Evolutionary conservation across 495 filamentous ascomycete genomes (phyloP).

Genomic region (Letharia columbiana): DNA sequence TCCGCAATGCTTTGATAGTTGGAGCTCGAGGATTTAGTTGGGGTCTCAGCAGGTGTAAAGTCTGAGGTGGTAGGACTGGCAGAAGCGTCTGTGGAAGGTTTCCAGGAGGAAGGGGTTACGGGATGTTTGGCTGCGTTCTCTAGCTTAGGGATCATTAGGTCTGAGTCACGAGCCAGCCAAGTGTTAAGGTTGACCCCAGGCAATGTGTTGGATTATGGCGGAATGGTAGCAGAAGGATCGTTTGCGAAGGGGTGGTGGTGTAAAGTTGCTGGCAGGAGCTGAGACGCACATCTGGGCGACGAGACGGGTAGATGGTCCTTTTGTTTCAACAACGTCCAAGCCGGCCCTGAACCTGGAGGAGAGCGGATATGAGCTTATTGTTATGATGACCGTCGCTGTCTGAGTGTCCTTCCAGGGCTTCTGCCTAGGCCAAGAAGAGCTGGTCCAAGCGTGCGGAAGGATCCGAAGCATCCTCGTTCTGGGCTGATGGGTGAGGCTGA

Average conservation of each 20-base stretch:
- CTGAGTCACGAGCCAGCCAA: neutral
- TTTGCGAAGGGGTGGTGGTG: neutral
- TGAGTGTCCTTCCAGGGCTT: neutral
- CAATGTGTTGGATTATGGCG: neutral
- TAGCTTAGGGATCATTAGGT: slow-evolving; percentile 7
- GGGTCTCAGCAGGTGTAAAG: slow-evolving; percentile 20
- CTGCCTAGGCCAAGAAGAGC: neutral
- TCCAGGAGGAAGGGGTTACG: neutral
- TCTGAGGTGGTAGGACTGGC: slow-evolving; percentile 14
- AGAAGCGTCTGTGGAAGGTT: slow-evolving; percentile 11
- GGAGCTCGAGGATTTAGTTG: slow-evolving; percentile 13
- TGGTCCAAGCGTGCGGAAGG: neutral
- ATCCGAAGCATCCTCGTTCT: too few species aligned
- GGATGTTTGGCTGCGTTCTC: slow-evolving; percentile 1
- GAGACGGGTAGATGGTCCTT: neutral
- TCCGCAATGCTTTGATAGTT: slow-evolving; percentile 1
- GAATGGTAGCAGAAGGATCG: neutral
- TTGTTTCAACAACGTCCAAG: neutral
- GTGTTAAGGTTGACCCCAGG: slow-evolving; percentile 2
- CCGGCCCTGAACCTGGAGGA: neutral
- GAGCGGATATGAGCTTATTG: neutral
- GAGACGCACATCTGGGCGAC: neutral
- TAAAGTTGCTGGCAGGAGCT: neutral
- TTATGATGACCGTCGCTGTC: too few species aligned
- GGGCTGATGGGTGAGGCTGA: neutral